Evolutionary conservation across 2,329 filamentous ascomycete species (phyloP), one percentile per base, ranked within the genome.

Genomic region (Emmonsiellopsis sp.): DNA sequence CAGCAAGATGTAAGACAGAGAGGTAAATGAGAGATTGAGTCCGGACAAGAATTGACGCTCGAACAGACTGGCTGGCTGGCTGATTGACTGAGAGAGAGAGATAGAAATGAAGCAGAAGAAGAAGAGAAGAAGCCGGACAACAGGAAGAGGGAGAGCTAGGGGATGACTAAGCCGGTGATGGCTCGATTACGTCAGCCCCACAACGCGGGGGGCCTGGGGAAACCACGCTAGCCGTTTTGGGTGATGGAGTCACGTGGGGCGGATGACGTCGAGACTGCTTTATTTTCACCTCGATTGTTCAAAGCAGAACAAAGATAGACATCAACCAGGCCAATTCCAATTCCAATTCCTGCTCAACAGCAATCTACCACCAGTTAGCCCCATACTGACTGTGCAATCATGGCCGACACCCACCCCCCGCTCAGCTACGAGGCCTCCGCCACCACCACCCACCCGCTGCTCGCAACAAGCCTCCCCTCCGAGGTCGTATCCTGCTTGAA

Each of bases 401-500:
- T 76, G 74, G 63, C 70, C 30, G 72, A 74, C 53, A 60, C 65
- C 37, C 60, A 84, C 58, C 83, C 85, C 58, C 84, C 85, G 2
- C 79, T 90, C 57, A 87, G 83, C 65, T 85, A 87, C 68, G 85
- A 89, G 70, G 80, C 85, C 54, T 91, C 87, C 6, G 82, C 84
- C 50, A 84, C 85, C 59, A 79, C 86, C 53, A 89, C 83, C 44
- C 78, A 90, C 70, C 86, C 84, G 58, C 82, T 85, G 67, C 70
- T 81, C 55, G 85, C 87, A 38, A 77, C 79, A 54, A 79, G 80
- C 7, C 80, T 97, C 2, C 93, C 93, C 0, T 76, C 79, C 3
- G 91, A 96, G 70, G 93, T 97, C 20, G 80, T 93, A 10, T 85
- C 90, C 64, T 96, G 91, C 67, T 82, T 98, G 26, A 85, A 95